Evolutionary conservation across 2,329 filamentous ascomycete species (phyloP).

Genomic region (Xylariaceae sp.): DNA sequence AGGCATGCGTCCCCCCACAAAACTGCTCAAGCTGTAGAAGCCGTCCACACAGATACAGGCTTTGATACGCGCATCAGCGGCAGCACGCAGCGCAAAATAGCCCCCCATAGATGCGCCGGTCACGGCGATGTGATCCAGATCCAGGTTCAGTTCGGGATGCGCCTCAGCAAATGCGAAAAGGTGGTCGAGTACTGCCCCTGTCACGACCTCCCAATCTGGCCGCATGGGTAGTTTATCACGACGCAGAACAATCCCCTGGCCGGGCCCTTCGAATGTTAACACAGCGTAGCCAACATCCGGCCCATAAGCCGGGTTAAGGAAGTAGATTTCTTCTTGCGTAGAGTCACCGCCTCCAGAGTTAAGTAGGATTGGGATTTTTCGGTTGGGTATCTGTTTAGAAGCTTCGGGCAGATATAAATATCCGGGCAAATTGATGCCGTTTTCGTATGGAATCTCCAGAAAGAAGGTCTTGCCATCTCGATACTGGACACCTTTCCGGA

Average conservation of each 20-base stretch:
- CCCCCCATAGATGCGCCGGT: slow-evolving; percentile 47
- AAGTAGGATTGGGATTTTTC: slow-evolving; percentile 38
- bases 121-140: slow-evolving; percentile 42
- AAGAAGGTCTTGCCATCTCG: too few species aligned
- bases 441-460: slow-evolving; percentile 45
- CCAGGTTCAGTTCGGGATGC: slow-evolving; percentile 36
- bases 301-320: slow-evolving; percentile 31
- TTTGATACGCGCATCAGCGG: slow-evolving; percentile 45
- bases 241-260: slow-evolving; percentile 45
- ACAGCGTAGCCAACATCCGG: slow-evolving; percentile 44
- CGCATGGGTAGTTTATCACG: slow-evolving; percentile 35
- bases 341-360: slow-evolving; percentile 41
- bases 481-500: too few species aligned
- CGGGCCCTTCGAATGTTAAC: slow-evolving; percentile 49
- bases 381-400: slow-evolving; percentile 19
- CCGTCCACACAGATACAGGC: slow-evolving; percentile 40
- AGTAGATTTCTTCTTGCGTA: slow-evolving; percentile 46
- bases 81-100: slow-evolving; percentile 49
- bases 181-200: slow-evolving; percentile 37
- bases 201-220: slow-evolving; percentile 44
- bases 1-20: too few species aligned
- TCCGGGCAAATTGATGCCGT: slow-evolving; percentile 38
- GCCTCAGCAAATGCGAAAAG: slow-evolving; percentile 21
- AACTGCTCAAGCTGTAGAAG: too few species aligned
- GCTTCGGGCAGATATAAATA: slow-evolving; percentile 41